Conservation (phyloP, 805 yeast genomes). For the Ogataea naganishii region DNA sequence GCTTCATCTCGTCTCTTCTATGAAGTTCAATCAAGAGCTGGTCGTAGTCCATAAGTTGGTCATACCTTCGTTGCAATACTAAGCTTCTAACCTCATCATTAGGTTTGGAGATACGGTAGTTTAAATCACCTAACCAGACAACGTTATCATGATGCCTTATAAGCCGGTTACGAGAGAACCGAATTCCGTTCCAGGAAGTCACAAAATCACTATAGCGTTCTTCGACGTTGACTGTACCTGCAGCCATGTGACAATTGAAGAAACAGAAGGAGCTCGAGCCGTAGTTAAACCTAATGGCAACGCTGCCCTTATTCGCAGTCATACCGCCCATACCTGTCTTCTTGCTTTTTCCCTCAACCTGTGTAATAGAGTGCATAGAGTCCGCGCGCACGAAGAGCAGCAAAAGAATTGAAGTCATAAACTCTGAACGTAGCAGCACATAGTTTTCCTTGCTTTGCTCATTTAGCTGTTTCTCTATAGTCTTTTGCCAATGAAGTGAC, state of each 20-base stretch:
- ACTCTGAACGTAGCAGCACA: conserved; percentile 63
- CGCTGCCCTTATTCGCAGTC: conserved; percentile 95
- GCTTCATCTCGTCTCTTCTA: conserved; percentile 61
- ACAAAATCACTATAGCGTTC: conserved; percentile 85
- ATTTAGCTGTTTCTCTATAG: conserved; percentile 57
- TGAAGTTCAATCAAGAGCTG: conserved; percentile 74
- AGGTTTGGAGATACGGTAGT: conserved; percentile 65
- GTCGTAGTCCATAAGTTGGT: conserved; percentile 55
- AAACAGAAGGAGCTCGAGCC: conserved; percentile 77
- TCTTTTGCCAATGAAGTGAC: conserved; percentile 70
- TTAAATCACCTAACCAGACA: conserved; percentile 93
- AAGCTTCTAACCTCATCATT: conserved; percentile 66
- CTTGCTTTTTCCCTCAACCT: conserved; percentile 89
- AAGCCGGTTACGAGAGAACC: conserved; percentile 70
- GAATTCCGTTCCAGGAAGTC: conserved; percentile 64
- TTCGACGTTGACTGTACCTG: conserved; percentile 72
- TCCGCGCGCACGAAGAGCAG: conserved; percentile 52
- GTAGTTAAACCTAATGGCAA: conserved; percentile 80
- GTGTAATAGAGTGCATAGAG: conserved; percentile 45
- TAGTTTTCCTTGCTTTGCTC: conserved; percentile 28
- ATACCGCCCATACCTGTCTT: conserved; percentile 97
- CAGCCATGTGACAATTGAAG: conserved; percentile 88
- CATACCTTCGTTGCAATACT: conserved; percentile 35
- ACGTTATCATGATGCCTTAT: conserved; percentile 78
- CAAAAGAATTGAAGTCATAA: conserved; percentile 61